These are phyloP conservation scores for Pyrus communis DNA, from an alignment of 306 rosid species.

Conservation along the genomic window DNA sequence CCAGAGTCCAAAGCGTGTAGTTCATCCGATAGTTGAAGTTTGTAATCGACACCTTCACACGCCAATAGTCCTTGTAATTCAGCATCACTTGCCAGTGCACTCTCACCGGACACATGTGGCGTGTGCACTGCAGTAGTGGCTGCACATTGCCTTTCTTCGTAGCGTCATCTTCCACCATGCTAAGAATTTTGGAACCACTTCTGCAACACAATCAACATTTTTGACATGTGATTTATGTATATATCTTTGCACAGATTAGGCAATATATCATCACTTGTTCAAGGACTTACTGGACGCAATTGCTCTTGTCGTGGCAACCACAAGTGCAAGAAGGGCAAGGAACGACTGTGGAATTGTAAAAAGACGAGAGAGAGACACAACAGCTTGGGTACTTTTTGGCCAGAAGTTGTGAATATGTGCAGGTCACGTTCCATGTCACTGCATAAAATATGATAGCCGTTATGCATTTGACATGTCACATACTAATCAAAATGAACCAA, in stretches of 20 bases:
- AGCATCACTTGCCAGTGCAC: conserved; percentile 85
- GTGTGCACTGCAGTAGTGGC: conserved; percentile 79
- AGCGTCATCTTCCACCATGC: conserved; percentile 54
- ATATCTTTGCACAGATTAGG: not conserved
- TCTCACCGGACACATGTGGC: conserved; percentile 90
- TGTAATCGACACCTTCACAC: conserved; percentile 71
- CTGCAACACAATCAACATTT: conserved; percentile 25
- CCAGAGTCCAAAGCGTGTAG: conserved; percentile 78
- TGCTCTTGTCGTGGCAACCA: conserved; percentile 71
- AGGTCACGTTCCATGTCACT: conserved; percentile 99
- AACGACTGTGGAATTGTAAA: conserved; percentile 74
- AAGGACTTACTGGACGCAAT: conserved; percentile 64
- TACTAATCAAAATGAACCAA: not conserved
- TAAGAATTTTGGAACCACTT: conserved; percentile 60
- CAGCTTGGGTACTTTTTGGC: conserved; percentile 78
- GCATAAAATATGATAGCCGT: conserved; percentile 10
- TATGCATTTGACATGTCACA: not conserved
- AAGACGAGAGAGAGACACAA: conserved; percentile 87
- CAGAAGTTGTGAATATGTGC: conserved; percentile 83
- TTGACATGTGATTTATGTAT: conserved; percentile 12
- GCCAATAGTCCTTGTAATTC: conserved; percentile 87
- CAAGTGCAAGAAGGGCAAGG: conserved; percentile 84
- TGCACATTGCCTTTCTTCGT: conserved; percentile 63
- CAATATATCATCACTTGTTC: not conserved
- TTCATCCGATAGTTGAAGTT: conserved; percentile 81